Base-by-base conservation (phyloP, 208 protist species). In the Acanthamoeba triangularis region DNA sequence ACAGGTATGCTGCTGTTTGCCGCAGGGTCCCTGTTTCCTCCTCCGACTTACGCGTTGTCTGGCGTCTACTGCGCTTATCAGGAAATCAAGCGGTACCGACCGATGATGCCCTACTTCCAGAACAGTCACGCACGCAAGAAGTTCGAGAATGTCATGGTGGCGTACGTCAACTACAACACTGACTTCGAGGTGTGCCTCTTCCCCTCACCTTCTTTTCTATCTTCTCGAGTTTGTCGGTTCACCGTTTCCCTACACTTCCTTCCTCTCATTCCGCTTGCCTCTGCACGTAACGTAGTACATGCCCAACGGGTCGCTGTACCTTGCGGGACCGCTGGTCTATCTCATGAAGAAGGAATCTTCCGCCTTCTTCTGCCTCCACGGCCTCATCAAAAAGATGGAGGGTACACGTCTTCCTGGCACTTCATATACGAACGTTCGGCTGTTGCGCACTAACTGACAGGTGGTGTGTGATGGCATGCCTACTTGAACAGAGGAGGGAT, bases 101-200 rank as follows among this genome's bases (percentile, higher is more conserved):
- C 76, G 25, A 69, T 87, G 25, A 96, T 95, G 56, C 33, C 95
- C 37, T 82, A 90, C 94, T 95, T 96, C 44, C 94, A 95, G 67
- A 63, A 54, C 54, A 93, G 90, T 37, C 67, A 95, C 33, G 96
- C 59, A 54, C 93, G 93, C 85, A 96, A 96, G 56, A 93, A 95
- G 23, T 84, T 96, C 59, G 95, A 96, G 52, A 96, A 96, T 30
- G 93, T 96, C 3, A 72, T 96, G 1, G 90, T 96, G 5, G 92
- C 95, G 10, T 96, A 96, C 56, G 80, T 94, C n/a, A 96, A 96
- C 30, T 94, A 96, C 30, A 95, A 94, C n/a, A 96, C 95, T 54
- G 95, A 96, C 44, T 88, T 96, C 6, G 93, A 95, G 30, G 92
- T 95, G n/a, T 20, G 35, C 18, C 30, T 2, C 33, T 63, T 44